phyloP scores from a whole-genome alignment of 2,329 filamentous ascomycete genomes.

The Paecilomyces formosus region DNA sequence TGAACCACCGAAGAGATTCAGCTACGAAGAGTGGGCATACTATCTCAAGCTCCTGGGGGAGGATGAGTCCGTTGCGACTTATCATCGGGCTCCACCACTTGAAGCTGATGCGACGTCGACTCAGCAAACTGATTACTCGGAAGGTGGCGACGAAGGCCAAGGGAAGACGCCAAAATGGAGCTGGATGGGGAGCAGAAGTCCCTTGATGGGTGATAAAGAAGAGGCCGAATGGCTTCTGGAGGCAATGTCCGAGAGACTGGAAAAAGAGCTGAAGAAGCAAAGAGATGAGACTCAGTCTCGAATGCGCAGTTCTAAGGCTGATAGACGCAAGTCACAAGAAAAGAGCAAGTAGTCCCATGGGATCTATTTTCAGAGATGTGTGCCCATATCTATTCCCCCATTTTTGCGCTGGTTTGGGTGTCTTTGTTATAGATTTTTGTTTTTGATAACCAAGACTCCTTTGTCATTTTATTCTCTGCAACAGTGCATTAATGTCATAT shows the following conservation, averaged over 20 bases:
- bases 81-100: constrained; percentile 16
- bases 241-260: constrained; percentile 29
- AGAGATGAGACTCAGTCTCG: constrained; percentile 11
- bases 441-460: no score
- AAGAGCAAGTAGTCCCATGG: neutral
- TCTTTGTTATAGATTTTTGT: no score
- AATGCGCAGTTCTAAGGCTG: neutral
- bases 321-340: neutral
- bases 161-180: constrained; percentile 23
- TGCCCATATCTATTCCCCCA: neutral
- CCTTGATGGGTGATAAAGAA: constrained; percentile 32
- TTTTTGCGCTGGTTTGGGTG: no score
- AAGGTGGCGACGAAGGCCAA: neutral
- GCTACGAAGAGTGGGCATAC: constrained; percentile 41
- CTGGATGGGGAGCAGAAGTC: constrained; percentile 33
- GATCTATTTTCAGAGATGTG: neutral
- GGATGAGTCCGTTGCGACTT: constrained; percentile 31
- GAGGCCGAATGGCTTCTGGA: constrained; percentile 39
- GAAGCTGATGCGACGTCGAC: neutral
- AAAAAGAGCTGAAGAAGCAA: constrained; percentile 27
- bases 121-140: constrained; percentile 3
- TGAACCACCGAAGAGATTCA: constrained; percentile 26
- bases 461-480: no score
- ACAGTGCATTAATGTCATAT: no score
- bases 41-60: constrained; percentile 42